Conservation (phyloP, 202 grass and related monocot species). For the Brachypodium distachyon region DNA sequence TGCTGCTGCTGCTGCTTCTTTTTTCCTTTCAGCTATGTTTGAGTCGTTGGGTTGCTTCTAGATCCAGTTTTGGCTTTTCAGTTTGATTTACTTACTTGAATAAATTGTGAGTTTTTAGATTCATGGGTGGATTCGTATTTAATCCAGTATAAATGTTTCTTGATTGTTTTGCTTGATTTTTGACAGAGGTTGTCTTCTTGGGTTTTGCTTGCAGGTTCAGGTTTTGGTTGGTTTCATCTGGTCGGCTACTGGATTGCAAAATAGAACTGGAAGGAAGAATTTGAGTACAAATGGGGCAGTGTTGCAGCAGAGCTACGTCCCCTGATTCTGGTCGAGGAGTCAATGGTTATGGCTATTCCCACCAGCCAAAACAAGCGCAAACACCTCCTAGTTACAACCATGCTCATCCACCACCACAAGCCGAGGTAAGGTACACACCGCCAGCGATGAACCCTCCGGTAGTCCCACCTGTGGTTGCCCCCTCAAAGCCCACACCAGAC, state of each 20-base stretch:
- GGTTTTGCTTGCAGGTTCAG: slow-evolving; percentile 23
- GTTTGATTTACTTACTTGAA: neutral
- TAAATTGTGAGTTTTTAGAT: slow-evolving; percentile 5
- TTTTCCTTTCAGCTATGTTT: neutral
- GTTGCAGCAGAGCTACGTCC: slow-evolving; percentile 53
- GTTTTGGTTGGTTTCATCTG: slow-evolving; percentile 13
- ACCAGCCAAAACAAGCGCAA: slow-evolving; percentile 28
- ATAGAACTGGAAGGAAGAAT: slow-evolving; percentile 10
- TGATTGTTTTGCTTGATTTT: slow-evolving; percentile 1
- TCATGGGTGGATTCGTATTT: neutral
- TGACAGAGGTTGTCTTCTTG: slow-evolving; percentile 8
- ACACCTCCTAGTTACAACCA: slow-evolving; percentile 38
- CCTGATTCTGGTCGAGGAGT: slow-evolving; percentile 32
- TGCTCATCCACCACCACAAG: slow-evolving; percentile 25
- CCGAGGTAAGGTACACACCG: slow-evolving; percentile 37
- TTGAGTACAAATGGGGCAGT: slow-evolving; percentile 66
- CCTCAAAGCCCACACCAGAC: slow-evolving; percentile 26
- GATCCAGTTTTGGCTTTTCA: slow-evolving; percentile 16
- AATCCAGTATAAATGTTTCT: neutral
- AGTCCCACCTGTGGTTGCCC: slow-evolving; percentile 24
- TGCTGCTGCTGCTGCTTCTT: neutral
- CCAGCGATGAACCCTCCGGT: slow-evolving; percentile 36
- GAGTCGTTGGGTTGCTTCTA: slow-evolving; percentile 7
- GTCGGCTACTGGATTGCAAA: neutral
- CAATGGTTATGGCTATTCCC: slow-evolving; percentile 43